These are phyloP conservation scores for Trichophyton rubrum DNA, from an alignment of 2,329 filamentous ascomycete genomes.

Conservation along the genomic window DNA sequence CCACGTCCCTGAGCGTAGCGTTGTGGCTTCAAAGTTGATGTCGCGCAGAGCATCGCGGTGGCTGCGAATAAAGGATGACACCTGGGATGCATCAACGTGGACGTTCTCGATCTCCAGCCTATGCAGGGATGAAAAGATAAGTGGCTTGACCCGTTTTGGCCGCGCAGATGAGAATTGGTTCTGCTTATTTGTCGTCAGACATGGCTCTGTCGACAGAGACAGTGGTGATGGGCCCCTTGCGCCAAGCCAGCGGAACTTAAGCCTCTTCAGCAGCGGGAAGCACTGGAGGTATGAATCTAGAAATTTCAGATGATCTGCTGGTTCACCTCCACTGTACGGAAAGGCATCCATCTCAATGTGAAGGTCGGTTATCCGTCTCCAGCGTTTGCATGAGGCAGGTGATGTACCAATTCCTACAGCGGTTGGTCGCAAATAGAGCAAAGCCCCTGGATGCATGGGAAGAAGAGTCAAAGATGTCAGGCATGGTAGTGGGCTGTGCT, in stretches of 20 bases:
- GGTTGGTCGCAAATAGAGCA: constrained; percentile 64
- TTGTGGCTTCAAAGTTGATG: constrained; percentile 68
- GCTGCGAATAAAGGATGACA: constrained; percentile 53
- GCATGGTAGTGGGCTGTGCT: constrained; percentile 53
- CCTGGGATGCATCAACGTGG: constrained; percentile 56
- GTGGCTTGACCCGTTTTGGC: constrained; percentile 35
- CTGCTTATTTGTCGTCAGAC: constrained; percentile 44
- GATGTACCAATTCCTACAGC: constrained; percentile 57
- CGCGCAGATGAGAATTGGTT: constrained; percentile 33
- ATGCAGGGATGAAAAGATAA: constrained; percentile 55
- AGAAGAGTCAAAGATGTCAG: constrained; percentile 60
- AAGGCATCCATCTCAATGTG: constrained; percentile 60
- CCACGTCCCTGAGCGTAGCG: constrained; percentile 61
- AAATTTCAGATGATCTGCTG: constrained; percentile 60
- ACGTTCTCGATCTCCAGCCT: constrained; percentile 61
- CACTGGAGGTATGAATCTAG: constrained; percentile 67
- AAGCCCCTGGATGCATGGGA: constrained; percentile 60
- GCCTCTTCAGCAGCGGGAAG: constrained; percentile 54
- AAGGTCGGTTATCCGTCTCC: constrained; percentile 65
- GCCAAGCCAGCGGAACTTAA: constrained; percentile 68
- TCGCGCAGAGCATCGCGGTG: constrained; percentile 60
- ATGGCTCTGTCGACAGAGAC: constrained; percentile 54
- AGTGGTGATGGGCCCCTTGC: constrained; percentile 61
- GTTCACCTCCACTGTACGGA: constrained; percentile 30
- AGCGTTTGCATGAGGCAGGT: constrained; percentile 58